Conservation (phyloP, 495 filamentous ascomycete species). For the Aspergillus asperescens region DNA sequence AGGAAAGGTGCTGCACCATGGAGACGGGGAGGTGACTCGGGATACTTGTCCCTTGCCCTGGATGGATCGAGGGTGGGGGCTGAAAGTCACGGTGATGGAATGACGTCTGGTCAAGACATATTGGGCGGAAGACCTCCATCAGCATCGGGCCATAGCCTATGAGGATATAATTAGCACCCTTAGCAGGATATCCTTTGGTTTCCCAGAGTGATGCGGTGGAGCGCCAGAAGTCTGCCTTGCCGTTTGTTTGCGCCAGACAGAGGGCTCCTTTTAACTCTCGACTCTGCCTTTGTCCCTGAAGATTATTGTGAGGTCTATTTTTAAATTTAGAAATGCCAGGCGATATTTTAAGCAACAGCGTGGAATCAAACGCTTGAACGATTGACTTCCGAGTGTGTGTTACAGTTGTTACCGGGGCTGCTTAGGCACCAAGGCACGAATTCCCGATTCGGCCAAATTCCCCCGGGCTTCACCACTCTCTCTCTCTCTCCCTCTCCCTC, state of each 20-base stretch:
- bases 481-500: neutral
- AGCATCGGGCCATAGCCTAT: neutral
- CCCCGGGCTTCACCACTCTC: neutral
- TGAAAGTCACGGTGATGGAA: no score
- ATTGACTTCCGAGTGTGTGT: neutral
- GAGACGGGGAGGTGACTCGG: no score
- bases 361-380: neutral
- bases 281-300: conserved; percentile 9
- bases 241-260: neutral
- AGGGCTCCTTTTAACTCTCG: neutral
- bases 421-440: conserved; percentile 4
- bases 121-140: no score
- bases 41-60: no score
- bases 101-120: no score
- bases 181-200: no score
- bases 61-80: no score
- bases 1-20: no score
- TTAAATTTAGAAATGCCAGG: neutral
- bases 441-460: neutral
- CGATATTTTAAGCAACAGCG: conserved; percentile 2
- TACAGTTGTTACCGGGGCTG: no score
- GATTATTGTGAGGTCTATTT: neutral
- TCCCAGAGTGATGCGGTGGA: neutral
- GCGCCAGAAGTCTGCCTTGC: neutral
- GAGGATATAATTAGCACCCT: neutral